Base-by-base conservation (phyloP, 441 rosid genomes). In the Croton setiger region DNA sequence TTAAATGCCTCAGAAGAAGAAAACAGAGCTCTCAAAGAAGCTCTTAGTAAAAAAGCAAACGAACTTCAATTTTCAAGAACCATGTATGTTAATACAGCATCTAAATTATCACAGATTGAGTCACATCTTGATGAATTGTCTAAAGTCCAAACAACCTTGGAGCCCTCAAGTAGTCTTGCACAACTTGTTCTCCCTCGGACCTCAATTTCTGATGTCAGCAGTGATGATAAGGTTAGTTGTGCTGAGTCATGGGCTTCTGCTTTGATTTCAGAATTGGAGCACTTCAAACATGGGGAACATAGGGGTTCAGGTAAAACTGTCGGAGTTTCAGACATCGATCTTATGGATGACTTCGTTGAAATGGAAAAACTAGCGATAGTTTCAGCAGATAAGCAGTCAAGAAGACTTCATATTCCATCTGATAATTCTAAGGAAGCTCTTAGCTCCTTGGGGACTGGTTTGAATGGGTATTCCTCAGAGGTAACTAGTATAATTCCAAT, bases 271-370 rank as follows among this genome's bases (percentile, higher is more conserved):
- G 98, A 90, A 76, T 68, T 83, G 75, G 93, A 90, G 74, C 80
- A 86, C 77, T 86, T 78, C 81, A 85, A 83, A 79, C 81, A 67
- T 56, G 79, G 79, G 64, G 87, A 85, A 66, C 82, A 75, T 39
- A 80, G 39, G 61, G 75, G 79, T 31, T 74, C 81, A 20, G 59
- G 66, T 54, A 78, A 74, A 82, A 79, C 80, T 23, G 79, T 82
- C 12, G 87, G 80, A 73, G 85, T 81, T 80, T 68, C 86, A 35
- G 96, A 88, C 74, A 84, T 88, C 76, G 82, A 78, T 75, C 80
- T 89, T 68, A 87, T 88, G 95, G 91, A 88, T 78, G 96, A 89
- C 76, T 86, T 89, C 75, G 85, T 79, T 44, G 98, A 91, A 82
- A 91, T 92, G 95, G 98, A 95, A 80, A 88, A 79, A 58, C 78